phyloP scores from a whole-genome alignment of 768 basidiomycete genomes.

The Pholiota conissans region DNA sequence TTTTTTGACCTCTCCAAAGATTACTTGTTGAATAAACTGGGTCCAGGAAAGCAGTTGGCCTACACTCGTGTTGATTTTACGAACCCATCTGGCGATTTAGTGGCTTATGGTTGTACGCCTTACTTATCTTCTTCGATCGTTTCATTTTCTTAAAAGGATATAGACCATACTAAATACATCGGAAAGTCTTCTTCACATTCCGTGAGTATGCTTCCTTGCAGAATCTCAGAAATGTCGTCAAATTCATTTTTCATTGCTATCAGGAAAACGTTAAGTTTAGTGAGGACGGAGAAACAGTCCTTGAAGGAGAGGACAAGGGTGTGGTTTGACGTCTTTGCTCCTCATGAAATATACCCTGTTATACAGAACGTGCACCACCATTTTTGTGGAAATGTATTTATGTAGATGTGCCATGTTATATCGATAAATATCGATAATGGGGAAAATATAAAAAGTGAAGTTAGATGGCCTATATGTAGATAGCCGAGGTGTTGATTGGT shows the following conservation, averaged over 20 bases:
- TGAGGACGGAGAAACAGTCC: conserved; percentile 69
- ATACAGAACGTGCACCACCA: neutral
- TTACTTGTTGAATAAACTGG: neutral
- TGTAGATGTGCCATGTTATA: neutral
- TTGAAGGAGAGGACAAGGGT: conserved; percentile 58
- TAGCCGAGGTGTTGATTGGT: no score
- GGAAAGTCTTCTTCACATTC: conserved; percentile 61
- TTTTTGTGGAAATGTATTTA: neutral
- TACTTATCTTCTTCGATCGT: neutral
- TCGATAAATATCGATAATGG: no score
- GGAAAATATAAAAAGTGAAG: no score
- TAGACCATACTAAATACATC: conserved; percentile 86
- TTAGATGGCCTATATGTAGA: no score
- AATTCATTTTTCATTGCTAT: neutral
- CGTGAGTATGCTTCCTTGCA: conserved; percentile 27
- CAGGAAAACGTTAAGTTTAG: conserved; percentile 81
- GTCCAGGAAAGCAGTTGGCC: conserved; percentile 71
- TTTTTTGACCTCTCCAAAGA: neutral
- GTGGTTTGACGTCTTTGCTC: conserved; percentile 12
- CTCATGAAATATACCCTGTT: neutral
- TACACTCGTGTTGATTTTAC: conserved; percentile 83
- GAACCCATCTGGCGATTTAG: conserved; percentile 59
- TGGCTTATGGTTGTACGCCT: conserved; percentile 74
- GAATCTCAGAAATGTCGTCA: neutral
- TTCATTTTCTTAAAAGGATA: neutral